Percentiles rank a stretch among this genome's conserved stretches.
Conservation (phyloP, 75 land plant genomes). For the Cupressus sempervirens region DNA sequence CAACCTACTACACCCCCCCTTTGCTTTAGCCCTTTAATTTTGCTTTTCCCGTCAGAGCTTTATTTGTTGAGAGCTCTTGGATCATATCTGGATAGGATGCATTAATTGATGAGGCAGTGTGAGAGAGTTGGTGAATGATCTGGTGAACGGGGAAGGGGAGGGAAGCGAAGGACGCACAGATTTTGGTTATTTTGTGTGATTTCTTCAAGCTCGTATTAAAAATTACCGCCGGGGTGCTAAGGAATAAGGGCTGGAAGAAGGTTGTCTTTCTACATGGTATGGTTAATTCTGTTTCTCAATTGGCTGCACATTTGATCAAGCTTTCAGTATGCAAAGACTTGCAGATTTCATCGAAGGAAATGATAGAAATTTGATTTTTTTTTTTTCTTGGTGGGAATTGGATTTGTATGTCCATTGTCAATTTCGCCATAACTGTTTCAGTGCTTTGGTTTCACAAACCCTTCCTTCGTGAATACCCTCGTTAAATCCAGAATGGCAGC, state of each 20-base stretch:
- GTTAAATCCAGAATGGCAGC: background rate
- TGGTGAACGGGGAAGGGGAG: background rate
- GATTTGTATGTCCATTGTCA: background rate
- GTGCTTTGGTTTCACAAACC: constrained; percentile 1
- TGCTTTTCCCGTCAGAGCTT: background rate
- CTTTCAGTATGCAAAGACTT: background rate
- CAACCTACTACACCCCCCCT: background rate
- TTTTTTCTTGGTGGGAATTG: background rate
- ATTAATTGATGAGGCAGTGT: background rate
- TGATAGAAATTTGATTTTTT: too few relatives aligned
- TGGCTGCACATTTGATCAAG: background rate
- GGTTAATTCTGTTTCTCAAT: background rate
- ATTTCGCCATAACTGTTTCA: background rate
- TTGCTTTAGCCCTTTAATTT: constrained; percentile 9
- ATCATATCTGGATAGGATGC: constrained; percentile 1
- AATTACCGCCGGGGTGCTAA: background rate
- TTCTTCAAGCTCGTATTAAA: background rate
- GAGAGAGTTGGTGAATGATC: background rate
- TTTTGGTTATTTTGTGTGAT: background rate
- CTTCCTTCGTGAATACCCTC: background rate
- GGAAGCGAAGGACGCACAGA: background rate
- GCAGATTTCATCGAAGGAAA: too few relatives aligned
- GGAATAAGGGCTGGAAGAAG: background rate
- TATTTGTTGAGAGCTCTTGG: background rate
- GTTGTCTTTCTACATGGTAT: constrained; percentile 1